These are phyloP conservation scores for Dactylonectria macrodidyma DNA, from an alignment of 2,329 filamentous ascomycete species.

Conservation along the genomic window DNA sequence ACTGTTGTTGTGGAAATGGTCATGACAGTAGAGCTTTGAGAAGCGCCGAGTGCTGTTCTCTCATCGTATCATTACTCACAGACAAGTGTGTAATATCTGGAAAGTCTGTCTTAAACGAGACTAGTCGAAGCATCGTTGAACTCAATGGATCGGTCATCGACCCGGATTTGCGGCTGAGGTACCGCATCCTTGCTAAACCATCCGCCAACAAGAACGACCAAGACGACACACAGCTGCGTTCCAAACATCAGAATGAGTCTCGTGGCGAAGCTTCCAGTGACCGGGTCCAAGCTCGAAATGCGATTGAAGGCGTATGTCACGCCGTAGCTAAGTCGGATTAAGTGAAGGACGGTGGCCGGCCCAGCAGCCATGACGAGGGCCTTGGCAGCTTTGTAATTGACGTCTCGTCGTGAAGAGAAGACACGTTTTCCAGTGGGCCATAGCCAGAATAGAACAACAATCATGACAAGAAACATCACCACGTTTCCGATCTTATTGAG, in stretches of 20 bases:
- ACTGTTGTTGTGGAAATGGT: too few relatives aligned
- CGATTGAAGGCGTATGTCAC: constrained; percentile 24
- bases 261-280: constrained; percentile 19
- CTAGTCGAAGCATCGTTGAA: not conserved
- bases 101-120: not conserved
- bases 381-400: constrained; percentile 26
- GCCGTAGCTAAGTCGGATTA: constrained; percentile 25
- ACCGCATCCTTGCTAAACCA: constrained; percentile 21
- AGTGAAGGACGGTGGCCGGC: constrained; percentile 16
- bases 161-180: constrained; percentile 17
- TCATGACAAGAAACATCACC: constrained; percentile 16
- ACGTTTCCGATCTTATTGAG: constrained; percentile 27
- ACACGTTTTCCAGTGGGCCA: constrained; percentile 22
- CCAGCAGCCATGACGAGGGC: constrained; percentile 20
- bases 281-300: constrained; percentile 12
- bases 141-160: constrained; percentile 6
- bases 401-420: constrained; percentile 3
- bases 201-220: constrained; percentile 21
- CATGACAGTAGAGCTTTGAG: too few relatives aligned
- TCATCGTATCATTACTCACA: too few relatives aligned
- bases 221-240: constrained; percentile 17
- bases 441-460: constrained; percentile 17
- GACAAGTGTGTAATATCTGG: too few relatives aligned
- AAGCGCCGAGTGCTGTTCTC: too few relatives aligned
- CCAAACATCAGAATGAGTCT: constrained; percentile 21